Evolutionary conservation across 1,284 basidiomycete genomes (phyloP).

Genomic region (Ceratobasidium sp.): DNA sequence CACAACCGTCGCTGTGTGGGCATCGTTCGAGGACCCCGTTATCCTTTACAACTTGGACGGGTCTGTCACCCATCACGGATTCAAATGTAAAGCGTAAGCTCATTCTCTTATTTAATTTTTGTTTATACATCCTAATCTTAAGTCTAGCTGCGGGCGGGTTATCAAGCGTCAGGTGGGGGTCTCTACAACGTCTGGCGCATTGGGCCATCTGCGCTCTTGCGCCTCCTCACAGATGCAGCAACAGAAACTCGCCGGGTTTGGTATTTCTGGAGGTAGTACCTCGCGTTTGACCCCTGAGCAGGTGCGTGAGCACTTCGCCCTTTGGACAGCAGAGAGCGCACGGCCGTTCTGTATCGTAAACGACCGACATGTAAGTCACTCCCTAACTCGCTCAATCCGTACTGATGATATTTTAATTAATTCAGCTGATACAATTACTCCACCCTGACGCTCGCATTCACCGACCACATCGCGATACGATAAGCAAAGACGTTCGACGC

Average conservation of each 20-base stretch:
- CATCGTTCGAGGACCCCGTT: not conserved
- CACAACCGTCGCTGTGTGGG: not conserved
- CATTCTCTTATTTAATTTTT: not conserved
- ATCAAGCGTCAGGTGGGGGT: not conserved
- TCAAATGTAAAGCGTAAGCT: constrained; percentile 4
- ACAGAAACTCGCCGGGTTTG: not conserved
- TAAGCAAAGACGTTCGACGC: not conserved
- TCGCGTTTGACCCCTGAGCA: not conserved
- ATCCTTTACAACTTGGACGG: not conserved
- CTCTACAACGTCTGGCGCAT: not conserved
- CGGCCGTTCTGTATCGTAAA: not conserved
- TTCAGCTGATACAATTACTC: not conserved
- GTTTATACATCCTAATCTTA: not conserved
- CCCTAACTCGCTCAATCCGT: not conserved
- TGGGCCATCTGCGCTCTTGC: not conserved
- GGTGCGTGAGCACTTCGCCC: not conserved
- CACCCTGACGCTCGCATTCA: not conserved
- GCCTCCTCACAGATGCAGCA: not conserved
- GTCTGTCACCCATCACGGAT: not conserved
- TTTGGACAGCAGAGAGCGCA: not conserved
- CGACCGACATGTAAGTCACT: constrained; percentile 2
- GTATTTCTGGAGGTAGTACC: not conserved
- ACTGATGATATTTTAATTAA: not conserved
- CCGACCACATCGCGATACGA: not conserved
- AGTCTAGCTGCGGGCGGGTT: not conserved